A percentile compares a stretch with the other conserved stretches of the same genome.
phyloP scores from a whole-genome alignment of 805 yeast genomes.

The Spencermartinsiella europaea region DNA sequence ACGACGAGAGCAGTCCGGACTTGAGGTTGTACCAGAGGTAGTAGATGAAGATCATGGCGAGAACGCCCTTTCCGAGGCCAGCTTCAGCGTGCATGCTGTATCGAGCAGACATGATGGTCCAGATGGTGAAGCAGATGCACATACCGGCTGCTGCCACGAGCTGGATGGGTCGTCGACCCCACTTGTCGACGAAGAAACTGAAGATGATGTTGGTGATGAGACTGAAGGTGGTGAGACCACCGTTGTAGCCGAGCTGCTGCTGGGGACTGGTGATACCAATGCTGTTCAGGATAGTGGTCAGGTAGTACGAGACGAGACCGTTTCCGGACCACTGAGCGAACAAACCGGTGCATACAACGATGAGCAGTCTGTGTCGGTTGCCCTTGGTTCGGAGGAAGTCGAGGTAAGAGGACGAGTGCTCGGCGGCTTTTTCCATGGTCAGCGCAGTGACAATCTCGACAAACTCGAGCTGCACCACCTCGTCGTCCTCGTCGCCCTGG shows the following conservation, averaged over 20 bases:
- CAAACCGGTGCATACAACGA: conserved; percentile 11
- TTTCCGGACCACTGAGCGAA: conserved; percentile 18
- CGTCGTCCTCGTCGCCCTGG: conserved; percentile 16
- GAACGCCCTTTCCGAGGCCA: conserved; percentile 10
- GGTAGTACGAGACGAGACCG: conserved; percentile 36
- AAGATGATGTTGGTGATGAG: conserved; percentile 8
- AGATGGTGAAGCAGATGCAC: conserved; percentile 24
- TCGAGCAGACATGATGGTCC: conserved; percentile 29
- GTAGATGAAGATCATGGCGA: conserved; percentile 16
- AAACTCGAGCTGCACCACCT: conserved; percentile 3
- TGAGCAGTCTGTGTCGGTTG: conserved; percentile 8
- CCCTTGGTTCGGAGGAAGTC: conserved; percentile 12
- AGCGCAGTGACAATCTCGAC: conserved; percentile 6
- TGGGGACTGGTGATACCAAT: conserved; percentile 44
- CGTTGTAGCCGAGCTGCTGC: conserved; percentile 16
- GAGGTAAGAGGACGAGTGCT: conserved; percentile 5
- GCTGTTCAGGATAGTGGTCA: conserved; percentile 44
- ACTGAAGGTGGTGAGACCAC: conserved; percentile 13
- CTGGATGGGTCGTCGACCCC: conserved; percentile 13
- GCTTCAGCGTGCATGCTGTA: conserved; percentile 7
- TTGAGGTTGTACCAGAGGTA: conserved; percentile 12
- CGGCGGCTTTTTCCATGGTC: neutral
- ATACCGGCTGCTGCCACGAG: conserved; percentile 10
- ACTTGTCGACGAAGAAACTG: conserved; percentile 14
- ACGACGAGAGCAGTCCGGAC: conserved; percentile 12